phyloP scores from a whole-genome alignment of 2,329 filamentous ascomycete species.

The Cercospora zeae-maydis region DNA sequence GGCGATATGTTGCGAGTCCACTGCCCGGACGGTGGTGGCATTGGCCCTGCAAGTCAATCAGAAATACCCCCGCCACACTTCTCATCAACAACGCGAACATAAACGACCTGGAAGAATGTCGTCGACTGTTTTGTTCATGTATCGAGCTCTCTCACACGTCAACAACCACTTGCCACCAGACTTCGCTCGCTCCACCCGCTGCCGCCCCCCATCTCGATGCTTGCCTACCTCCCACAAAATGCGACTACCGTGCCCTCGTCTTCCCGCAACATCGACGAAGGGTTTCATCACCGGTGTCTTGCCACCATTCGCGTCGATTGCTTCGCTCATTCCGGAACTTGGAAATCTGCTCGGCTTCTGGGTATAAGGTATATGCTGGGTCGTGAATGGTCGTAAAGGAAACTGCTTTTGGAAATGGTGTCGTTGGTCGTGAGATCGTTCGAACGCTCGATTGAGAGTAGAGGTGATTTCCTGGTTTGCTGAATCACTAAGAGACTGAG shows the following conservation, averaged over 20 bases:
- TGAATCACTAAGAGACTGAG: conserved; percentile 13
- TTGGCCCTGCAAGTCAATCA: background rate
- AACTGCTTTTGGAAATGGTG: conserved; percentile 26
- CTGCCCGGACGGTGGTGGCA: background rate
- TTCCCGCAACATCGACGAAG: conserved; percentile 25
- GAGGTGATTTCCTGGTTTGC: conserved; percentile 15
- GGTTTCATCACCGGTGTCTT: conserved; percentile 23
- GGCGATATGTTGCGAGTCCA: background rate
- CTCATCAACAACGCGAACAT: background rate
- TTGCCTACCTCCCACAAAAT: conserved; percentile 28
- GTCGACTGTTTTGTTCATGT: conserved; percentile 9
- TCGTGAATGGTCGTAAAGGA: conserved; percentile 32
- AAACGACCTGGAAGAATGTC: background rate
- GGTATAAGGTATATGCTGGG: conserved; percentile 31
- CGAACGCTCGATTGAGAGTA: conserved; percentile 27
- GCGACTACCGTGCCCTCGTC: conserved; percentile 9
- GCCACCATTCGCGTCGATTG: conserved; percentile 23
- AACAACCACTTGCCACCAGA: conserved; percentile 22
- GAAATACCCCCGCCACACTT: too few species aligned
- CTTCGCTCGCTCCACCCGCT: conserved; percentile 19
- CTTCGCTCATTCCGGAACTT: conserved; percentile 8
- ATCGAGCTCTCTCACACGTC: conserved; percentile 21
- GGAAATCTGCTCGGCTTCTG: conserved; percentile 18
- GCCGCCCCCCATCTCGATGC: conserved; percentile 21
- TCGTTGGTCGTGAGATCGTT: conserved; percentile 30